Evolutionary conservation across 2,329 filamentous ascomycete genomes (phyloP).

Genomic region (Tolypocladium tundrense): DNA sequence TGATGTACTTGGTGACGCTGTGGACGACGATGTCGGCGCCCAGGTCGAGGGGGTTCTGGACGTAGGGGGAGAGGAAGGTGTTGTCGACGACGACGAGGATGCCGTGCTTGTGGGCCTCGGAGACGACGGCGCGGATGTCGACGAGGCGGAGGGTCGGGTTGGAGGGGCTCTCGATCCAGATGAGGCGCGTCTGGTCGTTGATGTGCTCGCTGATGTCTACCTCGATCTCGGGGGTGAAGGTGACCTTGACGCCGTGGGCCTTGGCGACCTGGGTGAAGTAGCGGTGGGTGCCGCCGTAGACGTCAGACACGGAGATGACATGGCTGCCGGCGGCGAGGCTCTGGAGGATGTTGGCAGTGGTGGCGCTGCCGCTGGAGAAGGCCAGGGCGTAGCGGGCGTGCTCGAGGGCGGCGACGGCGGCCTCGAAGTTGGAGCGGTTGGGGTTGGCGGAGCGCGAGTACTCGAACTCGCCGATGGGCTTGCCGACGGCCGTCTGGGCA

Average conservation of each 20-base stretch:
- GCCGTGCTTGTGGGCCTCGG: slow-evolving; percentile 74
- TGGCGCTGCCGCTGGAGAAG: slow-evolving; percentile 88
- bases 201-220: slow-evolving; percentile 79
- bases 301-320: slow-evolving; percentile 92
- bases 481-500: slow-evolving; percentile 79
- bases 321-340: slow-evolving; percentile 84
- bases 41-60: slow-evolving; percentile 91
- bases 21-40: slow-evolving; percentile 96
- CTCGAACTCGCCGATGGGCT: slow-evolving; percentile 81
- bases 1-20: slow-evolving; percentile 98
- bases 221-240: slow-evolving; percentile 89
- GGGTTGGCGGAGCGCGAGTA: slow-evolving; percentile 92
- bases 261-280: slow-evolving; percentile 98
- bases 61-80: slow-evolving; percentile 92
- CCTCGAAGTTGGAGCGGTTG: slow-evolving; percentile 91
- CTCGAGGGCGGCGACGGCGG: slow-evolving; percentile 82
- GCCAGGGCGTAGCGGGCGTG: slow-evolving; percentile 87
- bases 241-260: slow-evolving; percentile 87
- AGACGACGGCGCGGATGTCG: slow-evolving; percentile 79
- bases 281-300: slow-evolving; percentile 94
- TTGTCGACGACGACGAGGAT: slow-evolving; percentile 98
- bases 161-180: slow-evolving; percentile 92
- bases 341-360: slow-evolving; percentile 88
- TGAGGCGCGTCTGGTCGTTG: slow-evolving; percentile 76
- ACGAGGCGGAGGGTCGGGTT: slow-evolving; percentile 92